A percentile compares a stretch with the other conserved stretches of the same genome.
These are phyloP conservation scores for Thelephora terrestris DNA, from an alignment of 1,284 basidiomycete species.

Conservation along the genomic window DNA sequence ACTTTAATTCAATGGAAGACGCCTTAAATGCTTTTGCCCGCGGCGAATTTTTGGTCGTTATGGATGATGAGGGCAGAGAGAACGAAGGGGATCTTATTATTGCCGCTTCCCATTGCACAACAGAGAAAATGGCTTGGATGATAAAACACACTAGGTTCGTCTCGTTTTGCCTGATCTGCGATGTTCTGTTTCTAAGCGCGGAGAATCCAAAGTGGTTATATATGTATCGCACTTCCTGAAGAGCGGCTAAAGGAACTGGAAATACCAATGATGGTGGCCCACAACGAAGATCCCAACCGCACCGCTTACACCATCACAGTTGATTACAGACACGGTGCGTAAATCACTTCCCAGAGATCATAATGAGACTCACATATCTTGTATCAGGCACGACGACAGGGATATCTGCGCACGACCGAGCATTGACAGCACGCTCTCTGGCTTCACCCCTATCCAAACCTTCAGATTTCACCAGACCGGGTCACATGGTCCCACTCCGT, in stretches of 20 bases:
- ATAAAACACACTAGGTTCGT: slow-evolving; percentile 88
- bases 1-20: slow-evolving; percentile 68
- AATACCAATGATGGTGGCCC: slow-evolving; percentile 89
- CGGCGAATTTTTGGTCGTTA: slow-evolving; percentile 90
- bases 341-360: background rate
- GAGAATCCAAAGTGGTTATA: slow-evolving; percentile 65
- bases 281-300: slow-evolving; percentile 85
- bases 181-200: background rate
- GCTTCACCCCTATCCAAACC: slow-evolving; percentile 48
- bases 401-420: slow-evolving; percentile 93
- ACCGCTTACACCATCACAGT: slow-evolving; percentile 98
- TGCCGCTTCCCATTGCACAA: slow-evolving; percentile 72
- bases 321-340: slow-evolving; percentile 79
- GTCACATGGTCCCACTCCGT: slow-evolving; percentile 91
- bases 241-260: slow-evolving; percentile 72
- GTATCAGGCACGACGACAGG: slow-evolving; percentile 81
- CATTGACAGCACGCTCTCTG: slow-evolving; percentile 77
- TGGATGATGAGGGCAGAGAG: slow-evolving; percentile 90
- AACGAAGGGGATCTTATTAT: slow-evolving; percentile 94
- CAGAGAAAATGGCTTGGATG: slow-evolving; percentile 99
- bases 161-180: background rate
- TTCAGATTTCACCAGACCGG: slow-evolving; percentile 86
- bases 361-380: background rate
- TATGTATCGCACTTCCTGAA: slow-evolving; percentile 82
- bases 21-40: slow-evolving; percentile 70